Conservation (phyloP, 495 filamentous ascomycete species). For the Aspergillus egyptiacus region DNA sequence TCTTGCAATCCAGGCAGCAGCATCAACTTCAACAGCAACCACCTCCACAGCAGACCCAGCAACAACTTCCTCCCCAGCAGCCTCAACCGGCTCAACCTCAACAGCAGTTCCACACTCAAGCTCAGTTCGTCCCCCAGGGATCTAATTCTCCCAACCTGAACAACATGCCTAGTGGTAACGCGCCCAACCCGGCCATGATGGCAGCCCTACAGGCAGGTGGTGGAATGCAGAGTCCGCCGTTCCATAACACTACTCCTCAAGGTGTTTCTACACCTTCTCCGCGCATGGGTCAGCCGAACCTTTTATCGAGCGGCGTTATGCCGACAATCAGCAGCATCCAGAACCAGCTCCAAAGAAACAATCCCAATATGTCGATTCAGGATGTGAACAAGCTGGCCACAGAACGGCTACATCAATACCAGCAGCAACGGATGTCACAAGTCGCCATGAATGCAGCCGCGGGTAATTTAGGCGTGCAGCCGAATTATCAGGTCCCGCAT, state of each 20-base stretch:
- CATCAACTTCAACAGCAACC: slow-evolving; percentile 31
- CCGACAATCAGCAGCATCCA: slow-evolving; percentile 49
- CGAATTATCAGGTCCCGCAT: slow-evolving; percentile 39
- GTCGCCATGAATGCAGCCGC: slow-evolving; percentile 64
- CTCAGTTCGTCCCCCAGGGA: slow-evolving; percentile 39
- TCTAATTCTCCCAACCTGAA: slow-evolving; percentile 40
- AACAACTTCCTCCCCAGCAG: slow-evolving; percentile 33
- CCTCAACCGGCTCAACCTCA: slow-evolving; percentile 34
- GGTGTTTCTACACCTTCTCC: slow-evolving; percentile 47
- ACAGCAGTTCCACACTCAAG: slow-evolving; percentile 37
- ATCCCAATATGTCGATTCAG: slow-evolving; percentile 53
- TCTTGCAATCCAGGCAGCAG: slow-evolving; percentile 58
- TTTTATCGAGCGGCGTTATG: slow-evolving; percentile 48
- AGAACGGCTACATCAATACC: slow-evolving; percentile 50
- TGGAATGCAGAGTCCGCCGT: slow-evolving; percentile 45
- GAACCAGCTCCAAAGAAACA: slow-evolving; percentile 44
- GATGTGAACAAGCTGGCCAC: slow-evolving; percentile 55
- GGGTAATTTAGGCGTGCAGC: slow-evolving; percentile 42
- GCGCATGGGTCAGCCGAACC: slow-evolving; percentile 46
- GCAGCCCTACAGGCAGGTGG: slow-evolving; percentile 46
- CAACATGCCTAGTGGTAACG: slow-evolving; percentile 39
- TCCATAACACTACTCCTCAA: slow-evolving; percentile 39
- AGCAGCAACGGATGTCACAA: slow-evolving; percentile 50
- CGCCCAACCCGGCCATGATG: slow-evolving; percentile 50
- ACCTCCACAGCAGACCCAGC: slow-evolving; percentile 25